Base-by-base conservation (phyloP, 305 asterid genomes). In the Euphrasia arctica region DNA sequence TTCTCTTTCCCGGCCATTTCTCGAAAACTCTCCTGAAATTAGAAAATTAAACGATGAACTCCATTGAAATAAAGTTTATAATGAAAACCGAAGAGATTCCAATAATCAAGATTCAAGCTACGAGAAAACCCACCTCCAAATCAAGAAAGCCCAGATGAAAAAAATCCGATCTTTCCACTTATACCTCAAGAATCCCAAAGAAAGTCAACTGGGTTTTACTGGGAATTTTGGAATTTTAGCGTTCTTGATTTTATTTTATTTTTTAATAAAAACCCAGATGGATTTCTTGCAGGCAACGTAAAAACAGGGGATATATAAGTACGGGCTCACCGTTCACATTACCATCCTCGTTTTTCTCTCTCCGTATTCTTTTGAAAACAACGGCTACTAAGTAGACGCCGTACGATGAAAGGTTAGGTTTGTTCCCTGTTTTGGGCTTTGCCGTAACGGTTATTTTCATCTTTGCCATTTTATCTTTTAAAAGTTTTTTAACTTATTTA, bases 1-100 rank as follows among this genome's bases (percentile, higher is more conserved):
- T 86, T 91, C 85, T 91, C 95, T 57, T 83, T 75, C 82, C 86
- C 82, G 51, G 63, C 80, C 95, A 82, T 54, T 9, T 39, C 43
- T 39, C 2, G 43, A n/a, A 5, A 49, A 18, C 0, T 2, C 11
- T 22, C 7, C 11, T 7, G 31, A 28, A 41, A 27, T 2, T 2
- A 55, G 42, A 36, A 18, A 10, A 14, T 4, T 18, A 18, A 18
- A 18, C 22, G 22, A 18, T 18, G 22, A 18, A 18, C 22, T 18
- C 22, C 22, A 18, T 18, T 18, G 22, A 18, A 18, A 18, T 18
- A 18, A 18, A 18, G 22, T 18, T 18, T 18, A 18, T 18, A 18
- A 18, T 18, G 22, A 18, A 18, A 18, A 18, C 22, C 22, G 22
- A 18, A 18, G 25, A 29, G 56, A 25, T 7, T 27, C 14, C 39